These are phyloP conservation scores for Casaregolazyma suthepensis DNA, from an alignment of 1,139 yeast genomes.

Conservation along the genomic window DNA sequence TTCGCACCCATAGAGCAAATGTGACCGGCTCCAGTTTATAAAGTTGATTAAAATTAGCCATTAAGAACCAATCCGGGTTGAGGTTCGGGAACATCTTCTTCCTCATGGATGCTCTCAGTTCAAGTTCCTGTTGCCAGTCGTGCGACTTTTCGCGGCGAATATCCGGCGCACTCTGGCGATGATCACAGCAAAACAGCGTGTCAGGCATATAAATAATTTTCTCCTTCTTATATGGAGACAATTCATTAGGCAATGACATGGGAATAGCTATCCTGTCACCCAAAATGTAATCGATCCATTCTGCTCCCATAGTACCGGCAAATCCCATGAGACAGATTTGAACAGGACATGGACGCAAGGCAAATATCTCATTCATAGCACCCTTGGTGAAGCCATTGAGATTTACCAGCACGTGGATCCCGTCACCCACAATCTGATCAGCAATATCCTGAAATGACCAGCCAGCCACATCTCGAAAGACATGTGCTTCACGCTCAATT, in stretches of 20 bases:
- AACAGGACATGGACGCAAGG: conserved; percentile 32
- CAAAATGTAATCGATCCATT: conserved; percentile 31
- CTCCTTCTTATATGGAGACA: conserved; percentile 23
- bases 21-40: conserved; percentile 34
- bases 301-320: conserved; percentile 33
- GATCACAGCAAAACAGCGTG: conserved; percentile 33
- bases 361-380: conserved; percentile 33
- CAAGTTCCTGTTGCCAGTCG: conserved; percentile 25
- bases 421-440: conserved; percentile 27
- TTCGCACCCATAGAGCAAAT: conserved; percentile 28
- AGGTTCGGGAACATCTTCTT: conserved; percentile 26
- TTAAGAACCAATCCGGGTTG: conserved; percentile 25
- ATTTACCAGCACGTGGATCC: conserved; percentile 31
- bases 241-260: conserved; percentile 4
- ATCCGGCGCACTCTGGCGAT: conserved; percentile 31
- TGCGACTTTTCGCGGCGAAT: conserved; percentile 13
- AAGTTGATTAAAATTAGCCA: conserved; percentile 34
- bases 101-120: conserved; percentile 24
- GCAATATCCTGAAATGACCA: conserved; percentile 26
- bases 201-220: conserved; percentile 30
- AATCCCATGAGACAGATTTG: conserved; percentile 33
- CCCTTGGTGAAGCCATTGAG: conserved; percentile 34
- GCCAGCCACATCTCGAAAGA: conserved; percentile 27
- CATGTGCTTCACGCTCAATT: conserved; percentile 26
- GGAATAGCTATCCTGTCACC: conserved; percentile 25